Percentiles rank a stretch among this genome's conserved stretches.
Conservation (phyloP, 1,284 basidiomycete genomes). For the Boletellus dicymbophilus region DNA sequence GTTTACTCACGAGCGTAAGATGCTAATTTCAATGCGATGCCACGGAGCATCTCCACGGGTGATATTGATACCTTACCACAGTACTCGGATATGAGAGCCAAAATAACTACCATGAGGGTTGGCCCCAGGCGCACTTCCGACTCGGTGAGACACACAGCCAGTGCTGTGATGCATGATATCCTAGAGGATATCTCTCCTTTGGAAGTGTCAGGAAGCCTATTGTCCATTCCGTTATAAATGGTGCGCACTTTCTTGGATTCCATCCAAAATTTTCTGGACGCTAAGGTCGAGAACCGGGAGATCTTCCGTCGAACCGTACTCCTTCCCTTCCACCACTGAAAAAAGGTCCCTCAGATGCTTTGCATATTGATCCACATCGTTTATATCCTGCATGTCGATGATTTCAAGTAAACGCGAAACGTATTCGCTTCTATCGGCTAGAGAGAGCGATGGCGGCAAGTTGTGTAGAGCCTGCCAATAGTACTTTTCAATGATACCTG, state of each 20-base stretch:
- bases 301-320: conserved; percentile 27
- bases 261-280: conserved; percentile 54
- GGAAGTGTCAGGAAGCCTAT: conserved; percentile 13
- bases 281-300: conserved; percentile 51
- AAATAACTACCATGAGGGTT: conserved; percentile 62
- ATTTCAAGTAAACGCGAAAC: conserved; percentile 58
- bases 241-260: conserved; percentile 49
- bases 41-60: conserved; percentile 51
- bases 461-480: conserved; percentile 47
- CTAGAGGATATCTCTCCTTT: conserved; percentile 47
- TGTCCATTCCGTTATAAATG: not conserved
- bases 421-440: conserved; percentile 39
- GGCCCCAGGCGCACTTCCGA: conserved; percentile 46
- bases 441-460: conserved; percentile 35
- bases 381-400: conserved; percentile 45
- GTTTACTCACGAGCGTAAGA: conserved; percentile 49
- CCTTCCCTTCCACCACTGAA: conserved; percentile 39
- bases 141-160: conserved; percentile 52
- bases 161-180: conserved; percentile 48
- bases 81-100: conserved; percentile 66
- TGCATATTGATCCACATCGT: conserved; percentile 63
- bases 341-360: conserved; percentile 50
- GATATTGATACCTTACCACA: conserved; percentile 50
- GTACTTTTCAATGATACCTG: conserved; percentile 55
- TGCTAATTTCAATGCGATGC: conserved; percentile 47